Evolutionary conservation across 805 yeast genomes (phyloP), one percentile per base, ranked within the genome.

Genomic region (Starmera pachycereana): DNA sequence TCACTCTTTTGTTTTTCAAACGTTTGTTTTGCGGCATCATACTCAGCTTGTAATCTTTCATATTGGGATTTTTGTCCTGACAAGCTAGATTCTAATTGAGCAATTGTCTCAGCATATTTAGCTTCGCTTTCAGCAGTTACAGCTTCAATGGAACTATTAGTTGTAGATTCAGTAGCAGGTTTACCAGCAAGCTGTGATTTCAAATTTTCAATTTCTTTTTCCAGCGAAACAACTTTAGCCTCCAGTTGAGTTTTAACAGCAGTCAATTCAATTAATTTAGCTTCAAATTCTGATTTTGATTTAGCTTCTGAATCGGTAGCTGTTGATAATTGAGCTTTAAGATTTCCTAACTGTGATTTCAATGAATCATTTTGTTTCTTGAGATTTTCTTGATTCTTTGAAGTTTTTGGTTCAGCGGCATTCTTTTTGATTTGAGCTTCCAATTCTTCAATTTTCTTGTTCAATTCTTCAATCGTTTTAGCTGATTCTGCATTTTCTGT

Each of bases 171-270:
- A 13, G 32, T 37, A 11, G 37, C 14, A 6, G 38, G 5, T 8
- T 30, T 18, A 12, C 38, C 32, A 11, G 29, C 38, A 13, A 43
- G n/a, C 14, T 44, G 30, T 27, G 38, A 32, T 31, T 44, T 49
- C 37, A 48, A 37, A 16, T 12, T 37, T 31, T 37, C 27, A 19
- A 46, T 33, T 12, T 48, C 47, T 11, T 36, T 37, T 35, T 42
- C 49, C 29, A 54, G 7, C 4, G 27, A 16, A 19, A n/a, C 14
- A 25, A 50, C 42, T 33, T 45, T 46, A 8, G 39, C 39, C 38
- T 57, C 60, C 25, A 73, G 45, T 8, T 63, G 59, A 6, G 61
- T 58, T 28, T 67, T 68, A 14, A 57, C 56, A 1, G 50, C 42
- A 12, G 50, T 49, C 18, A 69, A 40, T 5, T 53, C 58, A 8